Percentiles rank a stretch among this genome's conserved stretches.
Evolutionary conservation across 202 grass and related monocot species (phyloP).

Genomic region (Setaria viridis): DNA sequence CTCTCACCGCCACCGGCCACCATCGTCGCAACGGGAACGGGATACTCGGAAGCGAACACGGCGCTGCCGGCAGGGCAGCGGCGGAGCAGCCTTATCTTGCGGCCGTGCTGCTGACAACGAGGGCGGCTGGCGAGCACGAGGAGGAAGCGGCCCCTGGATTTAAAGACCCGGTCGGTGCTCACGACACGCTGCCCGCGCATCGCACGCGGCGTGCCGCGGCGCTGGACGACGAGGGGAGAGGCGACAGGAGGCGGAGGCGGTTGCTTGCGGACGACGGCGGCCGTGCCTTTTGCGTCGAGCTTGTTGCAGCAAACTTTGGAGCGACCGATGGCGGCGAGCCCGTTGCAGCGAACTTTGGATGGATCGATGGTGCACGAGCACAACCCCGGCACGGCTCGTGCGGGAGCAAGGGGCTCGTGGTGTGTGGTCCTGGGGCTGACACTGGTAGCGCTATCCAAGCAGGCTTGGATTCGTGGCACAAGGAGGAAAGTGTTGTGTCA

Average conservation of each 20-base stretch:
- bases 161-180: background rate
- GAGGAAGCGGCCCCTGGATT: background rate
- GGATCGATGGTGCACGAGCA: background rate
- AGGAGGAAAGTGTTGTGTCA: background rate
- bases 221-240: background rate
- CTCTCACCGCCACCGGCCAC: background rate
- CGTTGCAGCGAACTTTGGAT: slow-evolving; percentile 5
- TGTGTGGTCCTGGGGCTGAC: background rate
- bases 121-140: background rate
- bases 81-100: background rate
- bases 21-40: background rate
- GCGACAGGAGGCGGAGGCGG: too few species aligned
- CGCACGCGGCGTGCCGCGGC: background rate
- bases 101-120: background rate
- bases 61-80: too few species aligned
- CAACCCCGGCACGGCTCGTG: background rate
- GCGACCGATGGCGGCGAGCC: background rate
- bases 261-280: background rate
- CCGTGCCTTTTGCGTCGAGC: background rate
- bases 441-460: background rate
- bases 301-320: slow-evolving; percentile 1
- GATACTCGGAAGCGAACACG: too few species aligned
- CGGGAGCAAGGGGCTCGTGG: background rate
- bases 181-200: background rate
- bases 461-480: background rate